A percentile compares a stretch with the other conserved stretches of the same genome.
Evolutionary conservation across 202 grass and related monocot species (phyloP).

Genomic region (Elaeis oleifera): DNA sequence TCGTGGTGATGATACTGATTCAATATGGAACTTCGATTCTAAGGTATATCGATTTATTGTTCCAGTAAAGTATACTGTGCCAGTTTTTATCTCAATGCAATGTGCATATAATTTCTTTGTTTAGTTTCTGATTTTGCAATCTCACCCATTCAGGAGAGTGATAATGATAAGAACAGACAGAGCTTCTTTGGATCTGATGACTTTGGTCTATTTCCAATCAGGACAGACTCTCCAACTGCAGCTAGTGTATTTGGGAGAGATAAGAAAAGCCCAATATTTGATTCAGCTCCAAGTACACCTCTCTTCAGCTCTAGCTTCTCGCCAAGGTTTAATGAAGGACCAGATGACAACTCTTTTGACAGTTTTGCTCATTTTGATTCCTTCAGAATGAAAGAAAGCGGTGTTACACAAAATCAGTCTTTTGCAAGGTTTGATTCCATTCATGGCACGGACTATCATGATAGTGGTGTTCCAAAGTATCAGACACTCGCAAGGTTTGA

Average conservation of each 20-base stretch:
- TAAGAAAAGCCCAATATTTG: slow-evolving; percentile 67
- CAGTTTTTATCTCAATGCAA: too few relatives aligned
- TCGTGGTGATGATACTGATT: slow-evolving; percentile 70
- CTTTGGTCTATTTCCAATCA: slow-evolving; percentile 55
- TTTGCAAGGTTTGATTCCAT: slow-evolving; percentile 73
- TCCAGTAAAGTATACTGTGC: too few relatives aligned
- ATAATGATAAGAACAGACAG: slow-evolving; percentile 43
- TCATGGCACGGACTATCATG: slow-evolving; percentile 44
- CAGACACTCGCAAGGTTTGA: slow-evolving; percentile 7
- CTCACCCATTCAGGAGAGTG: slow-evolving; percentile 48
- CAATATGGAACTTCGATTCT: slow-evolving; percentile 73
- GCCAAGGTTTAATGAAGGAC: slow-evolving; percentile 72
- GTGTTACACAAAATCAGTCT: too few relatives aligned
- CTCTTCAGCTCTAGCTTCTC: slow-evolving; percentile 80
- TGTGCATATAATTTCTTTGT: background rate
- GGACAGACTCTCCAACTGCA: slow-evolving; percentile 56
- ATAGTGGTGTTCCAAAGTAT: too few relatives aligned
- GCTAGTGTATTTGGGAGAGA: slow-evolving; percentile 35
- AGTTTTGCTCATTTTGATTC: slow-evolving; percentile 39
- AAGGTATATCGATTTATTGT: slow-evolving; percentile 40
- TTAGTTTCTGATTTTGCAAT: slow-evolving; percentile 16
- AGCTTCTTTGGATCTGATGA: slow-evolving; percentile 72
- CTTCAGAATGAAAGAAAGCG: too few relatives aligned
- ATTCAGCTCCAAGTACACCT: slow-evolving; percentile 87
- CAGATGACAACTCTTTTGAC: slow-evolving; percentile 76